phyloP scores from a whole-genome alignment of 164 flowering plant genomes.

The Nelumbo lutea region DNA sequence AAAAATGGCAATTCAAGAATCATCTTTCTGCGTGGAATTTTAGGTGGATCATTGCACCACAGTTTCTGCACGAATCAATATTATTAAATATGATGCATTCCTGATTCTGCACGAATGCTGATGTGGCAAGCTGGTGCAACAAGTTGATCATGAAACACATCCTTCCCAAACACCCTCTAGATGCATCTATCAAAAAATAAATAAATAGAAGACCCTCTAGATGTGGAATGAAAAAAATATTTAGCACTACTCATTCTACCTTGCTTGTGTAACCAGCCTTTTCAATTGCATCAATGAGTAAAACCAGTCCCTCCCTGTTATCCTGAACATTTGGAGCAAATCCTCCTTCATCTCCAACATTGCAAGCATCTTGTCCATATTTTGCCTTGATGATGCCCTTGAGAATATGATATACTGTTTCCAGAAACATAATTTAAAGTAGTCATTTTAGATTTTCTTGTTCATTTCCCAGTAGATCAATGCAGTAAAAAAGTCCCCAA shows the following conservation, averaged over 20 bases:
- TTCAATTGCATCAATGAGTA: slow-evolving; percentile 90
- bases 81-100: too few relatives aligned
- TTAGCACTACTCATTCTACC: slow-evolving; percentile 29
- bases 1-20: too few relatives aligned
- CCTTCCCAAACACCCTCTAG: too few relatives aligned
- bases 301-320: slow-evolving; percentile 85
- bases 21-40: too few relatives aligned
- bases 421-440: slow-evolving; percentile 1
- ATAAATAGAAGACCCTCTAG: neutral
- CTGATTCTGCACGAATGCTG: too few relatives aligned
- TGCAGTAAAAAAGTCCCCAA: neutral
- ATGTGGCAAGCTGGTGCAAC: too few relatives aligned
- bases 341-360: slow-evolving; percentile 99
- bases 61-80: too few relatives aligned
- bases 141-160: too few relatives aligned
- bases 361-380: slow-evolving; percentile 98
- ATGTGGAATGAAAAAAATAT: slow-evolving; percentile 1
- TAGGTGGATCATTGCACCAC: too few relatives aligned
- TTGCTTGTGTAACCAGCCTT: slow-evolving; percentile 97
- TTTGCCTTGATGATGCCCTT: slow-evolving; percentile 88
- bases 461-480: neutral
- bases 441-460: slow-evolving; percentile 1
- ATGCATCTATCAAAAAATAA: too few relatives aligned
- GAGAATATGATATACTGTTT: slow-evolving; percentile 77
- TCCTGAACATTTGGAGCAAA: slow-evolving; percentile 99